Base-by-base conservation (phyloP, 495 filamentous ascomycete species). In the Penicillium taxi region DNA sequence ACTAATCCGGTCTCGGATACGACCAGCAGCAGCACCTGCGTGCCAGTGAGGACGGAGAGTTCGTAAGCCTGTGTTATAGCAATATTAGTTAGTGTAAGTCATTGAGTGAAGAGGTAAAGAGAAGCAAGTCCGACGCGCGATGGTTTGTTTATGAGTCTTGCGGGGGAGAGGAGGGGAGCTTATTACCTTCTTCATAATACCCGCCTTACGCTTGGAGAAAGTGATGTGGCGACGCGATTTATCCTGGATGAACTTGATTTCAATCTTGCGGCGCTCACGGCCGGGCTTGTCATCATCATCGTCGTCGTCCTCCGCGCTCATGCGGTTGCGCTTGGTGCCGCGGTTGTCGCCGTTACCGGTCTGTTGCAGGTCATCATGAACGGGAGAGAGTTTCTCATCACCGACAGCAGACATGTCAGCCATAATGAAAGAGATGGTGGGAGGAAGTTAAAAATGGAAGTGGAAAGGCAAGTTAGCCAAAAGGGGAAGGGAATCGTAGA, bases 171-270 rank as follows among this genome's bases (percentile, higher is more conserved):
- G 14, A 45, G 16, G 6, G 36, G 29, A 4, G 35, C 32, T 38
- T 72, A 78, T 44, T 61, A 96, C 91, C 89, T 99, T 99, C 78
- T 99, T 99, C 91, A 99, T 99, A 68, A 99, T 99, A 54, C 91
- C 91, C 41, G 91, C 91, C 76, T 99, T 99, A 63, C 91, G 88
- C 81, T 99, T 99, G 47, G 93, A 96, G 67, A 99, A 99, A 46
- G 91, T 99, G 63, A 99, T 99, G 72, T 99, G 91, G 39, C 91
- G 84, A 71, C 91, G 88, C 69, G 91, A 96, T 74, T 99, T 99
- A 70, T 99, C 91, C 65, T 89, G 88, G 59, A 99, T 99, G 68
- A 99, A 99, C 76, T 99, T 99, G 71, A 99, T 99, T 70, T 99
- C 91, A 53, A 99, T 99, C 80, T 99, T 99, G 63, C 91, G 77